Evolutionary conservation across 257 asterid species (phyloP).

Genomic region (Solanum bukasovii): DNA sequence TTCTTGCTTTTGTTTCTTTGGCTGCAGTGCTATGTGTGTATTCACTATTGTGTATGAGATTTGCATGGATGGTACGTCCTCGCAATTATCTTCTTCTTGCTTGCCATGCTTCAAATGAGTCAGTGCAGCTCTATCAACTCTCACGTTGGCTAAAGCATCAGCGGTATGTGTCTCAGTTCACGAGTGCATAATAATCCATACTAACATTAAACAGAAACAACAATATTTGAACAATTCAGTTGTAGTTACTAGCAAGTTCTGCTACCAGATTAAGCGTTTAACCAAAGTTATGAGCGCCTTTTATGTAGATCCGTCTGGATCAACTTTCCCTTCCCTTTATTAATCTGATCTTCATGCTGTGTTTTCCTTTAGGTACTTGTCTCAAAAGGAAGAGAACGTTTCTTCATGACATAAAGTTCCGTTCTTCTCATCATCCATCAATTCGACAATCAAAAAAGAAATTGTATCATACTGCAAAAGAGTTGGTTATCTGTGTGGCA

Average conservation of each 20-base stretch:
- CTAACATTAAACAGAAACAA: background rate
- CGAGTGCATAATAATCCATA: background rate
- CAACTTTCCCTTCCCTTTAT: background rate
- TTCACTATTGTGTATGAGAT: background rate
- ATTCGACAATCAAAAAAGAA: background rate
- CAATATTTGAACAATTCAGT: background rate
- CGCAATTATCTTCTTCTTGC: background rate
- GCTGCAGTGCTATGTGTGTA: background rate
- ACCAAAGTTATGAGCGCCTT: background rate
- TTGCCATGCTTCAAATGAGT: slow-evolving; percentile 1
- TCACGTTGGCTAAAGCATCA: slow-evolving; percentile 1
- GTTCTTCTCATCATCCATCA: background rate
- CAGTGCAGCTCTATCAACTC: background rate
- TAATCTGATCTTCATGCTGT: background rate
- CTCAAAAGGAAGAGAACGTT: background rate
- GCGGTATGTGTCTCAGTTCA: background rate
- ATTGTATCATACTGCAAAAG: background rate
- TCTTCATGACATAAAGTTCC: background rate
- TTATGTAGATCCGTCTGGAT: background rate
- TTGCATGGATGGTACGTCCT: background rate
- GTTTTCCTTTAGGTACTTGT: background rate
- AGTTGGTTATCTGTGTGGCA: background rate
- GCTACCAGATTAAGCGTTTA: background rate
- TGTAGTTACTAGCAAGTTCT: background rate
- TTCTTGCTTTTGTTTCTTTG: background rate